Evolutionary conservation across 768 basidiomycete species (phyloP), one percentile per base, ranked within the genome.

Genomic region (Amanita jacksonii): DNA sequence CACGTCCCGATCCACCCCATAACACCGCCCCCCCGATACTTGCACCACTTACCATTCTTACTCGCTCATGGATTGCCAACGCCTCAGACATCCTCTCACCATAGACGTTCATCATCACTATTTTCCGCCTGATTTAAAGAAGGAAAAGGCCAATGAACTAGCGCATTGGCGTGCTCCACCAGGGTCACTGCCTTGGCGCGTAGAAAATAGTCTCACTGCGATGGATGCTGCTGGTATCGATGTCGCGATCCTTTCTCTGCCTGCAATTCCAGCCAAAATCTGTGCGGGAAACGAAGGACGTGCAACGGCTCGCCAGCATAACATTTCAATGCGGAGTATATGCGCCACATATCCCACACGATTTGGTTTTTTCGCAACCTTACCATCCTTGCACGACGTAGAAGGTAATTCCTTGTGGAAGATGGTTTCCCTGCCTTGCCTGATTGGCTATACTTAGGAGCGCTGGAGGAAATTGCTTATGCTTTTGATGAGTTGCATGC

Each of bases 91-190:
- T 57, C 47, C 22, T 57, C 28, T 23, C 8, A 19, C 66, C 49
- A 67, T 88, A 52, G 85, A 88, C 57, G 61, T 85, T n/a, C 85
- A 88, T 54, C 85, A 86, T 60, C 85, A 87, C 54, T 76, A 76
- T 55, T 85, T 86, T 52, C 71, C 80, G 2, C 56, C 69, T 12
- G 64, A 69, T 37, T 58, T 77, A 36, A 49, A 68, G 48, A 81
- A 83, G 51, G 59, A 54, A 22, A 61, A 62, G 19, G 59, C 59
- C 30, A 76, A 75, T 47, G 47, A 56, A 8, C 53, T 64, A 8
- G 56, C 79, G 15, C 81, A 81, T 15, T 86, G 78, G 76, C 65
- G 61, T 43, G 76, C 79, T 1, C 81, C 84, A 1, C 50, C 62
- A 30, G 82, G 71, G 50, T 77, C 79, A 53, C 57, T 85, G 22